A percentile compares a stretch with the other conserved stretches of the same genome.
These are phyloP conservation scores for Carpinus viminea DNA, from an alignment of 306 rosid genomes.

Conservation along the genomic window DNA sequence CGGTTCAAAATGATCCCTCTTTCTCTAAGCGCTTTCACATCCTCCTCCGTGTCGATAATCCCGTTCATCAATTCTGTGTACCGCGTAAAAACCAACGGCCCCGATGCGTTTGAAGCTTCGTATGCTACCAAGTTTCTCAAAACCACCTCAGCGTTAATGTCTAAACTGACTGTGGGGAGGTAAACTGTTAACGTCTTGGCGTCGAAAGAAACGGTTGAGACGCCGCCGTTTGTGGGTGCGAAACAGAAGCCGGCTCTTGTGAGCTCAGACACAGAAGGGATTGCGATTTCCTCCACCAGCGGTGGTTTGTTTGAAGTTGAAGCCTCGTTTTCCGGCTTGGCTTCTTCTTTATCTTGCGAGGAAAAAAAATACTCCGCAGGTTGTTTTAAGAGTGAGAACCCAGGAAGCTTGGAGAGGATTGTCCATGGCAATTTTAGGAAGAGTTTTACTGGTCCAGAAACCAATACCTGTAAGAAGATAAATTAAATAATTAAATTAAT, in stretches of 20 bases:
- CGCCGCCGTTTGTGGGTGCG: slow-evolving; percentile 38
- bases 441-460: slow-evolving; percentile 54
- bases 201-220: slow-evolving; percentile 56
- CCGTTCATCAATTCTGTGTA: slow-evolving; percentile 77
- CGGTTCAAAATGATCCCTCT: slow-evolving; percentile 59
- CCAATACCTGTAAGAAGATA: background rate
- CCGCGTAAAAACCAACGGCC: slow-evolving; percentile 64
- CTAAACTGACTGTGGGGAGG: slow-evolving; percentile 60
- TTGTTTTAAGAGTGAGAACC: slow-evolving; percentile 34
- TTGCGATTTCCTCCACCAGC: slow-evolving; percentile 62
- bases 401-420: slow-evolving; percentile 56
- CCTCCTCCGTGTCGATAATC: slow-evolving; percentile 67
- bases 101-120: slow-evolving; percentile 63
- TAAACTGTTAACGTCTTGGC: slow-evolving; percentile 36
- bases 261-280: slow-evolving; percentile 65
- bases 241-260: slow-evolving; percentile 46
- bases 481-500: too few species aligned
- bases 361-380: slow-evolving; percentile 38
- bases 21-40: slow-evolving; percentile 54
- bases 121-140: slow-evolving; percentile 74
- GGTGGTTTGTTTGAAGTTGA: slow-evolving; percentile 49
- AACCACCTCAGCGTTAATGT: slow-evolving; percentile 56
- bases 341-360: slow-evolving; percentile 32
- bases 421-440: slow-evolving; percentile 63
- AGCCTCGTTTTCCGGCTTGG: slow-evolving; percentile 26